Conservation (phyloP, 2,329 filamentous ascomycete genomes). For the Metarhizium anisopliae region DNA sequence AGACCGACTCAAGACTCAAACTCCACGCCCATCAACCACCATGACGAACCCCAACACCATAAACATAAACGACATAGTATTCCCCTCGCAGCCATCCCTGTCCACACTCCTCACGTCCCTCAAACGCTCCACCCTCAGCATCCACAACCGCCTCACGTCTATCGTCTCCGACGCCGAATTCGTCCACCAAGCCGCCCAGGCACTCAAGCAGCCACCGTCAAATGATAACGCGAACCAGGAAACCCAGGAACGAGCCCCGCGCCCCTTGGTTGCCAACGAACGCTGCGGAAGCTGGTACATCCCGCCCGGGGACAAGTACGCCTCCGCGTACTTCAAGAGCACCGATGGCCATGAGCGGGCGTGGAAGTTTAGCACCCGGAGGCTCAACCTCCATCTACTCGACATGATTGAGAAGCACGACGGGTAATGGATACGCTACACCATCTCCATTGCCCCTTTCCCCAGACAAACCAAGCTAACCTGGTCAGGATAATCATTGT, state of each 20-base stretch:
- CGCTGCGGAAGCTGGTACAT: constrained; percentile 97
- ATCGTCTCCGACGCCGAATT: constrained; percentile 72
- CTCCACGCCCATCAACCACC: not conserved
- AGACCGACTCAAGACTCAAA: not conserved
- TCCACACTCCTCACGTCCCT: constrained; percentile 63
- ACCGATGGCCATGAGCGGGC: constrained; percentile 89
- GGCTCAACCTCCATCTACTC: constrained; percentile 77
- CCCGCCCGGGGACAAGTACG: constrained; percentile 50
- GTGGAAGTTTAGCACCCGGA: constrained; percentile 80
- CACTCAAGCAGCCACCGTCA: constrained; percentile 46
- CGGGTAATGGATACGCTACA: constrained; percentile 42
- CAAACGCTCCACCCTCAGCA: constrained; percentile 66
- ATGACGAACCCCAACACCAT: constrained; percentile 3
- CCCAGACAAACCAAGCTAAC: not conserved
- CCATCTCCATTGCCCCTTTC: not conserved
- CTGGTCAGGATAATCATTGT: constrained; percentile 63
- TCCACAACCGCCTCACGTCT: constrained; percentile 73
- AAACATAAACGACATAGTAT: constrained; percentile 34
- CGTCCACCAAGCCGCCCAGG: constrained; percentile 50
- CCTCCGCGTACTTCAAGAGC: constrained; percentile 91
- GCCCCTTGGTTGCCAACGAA: constrained; percentile 71
- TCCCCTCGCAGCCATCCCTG: constrained; percentile 52
- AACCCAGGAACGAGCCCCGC: too few relatives aligned
- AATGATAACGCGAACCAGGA: too few relatives aligned
- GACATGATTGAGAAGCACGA: constrained; percentile 55